A percentile compares a stretch with the other conserved stretches of the same genome.
Evolutionary conservation across 805 yeast genomes (phyloP).

Genomic region (Diddensiella transvaalensis): DNA sequence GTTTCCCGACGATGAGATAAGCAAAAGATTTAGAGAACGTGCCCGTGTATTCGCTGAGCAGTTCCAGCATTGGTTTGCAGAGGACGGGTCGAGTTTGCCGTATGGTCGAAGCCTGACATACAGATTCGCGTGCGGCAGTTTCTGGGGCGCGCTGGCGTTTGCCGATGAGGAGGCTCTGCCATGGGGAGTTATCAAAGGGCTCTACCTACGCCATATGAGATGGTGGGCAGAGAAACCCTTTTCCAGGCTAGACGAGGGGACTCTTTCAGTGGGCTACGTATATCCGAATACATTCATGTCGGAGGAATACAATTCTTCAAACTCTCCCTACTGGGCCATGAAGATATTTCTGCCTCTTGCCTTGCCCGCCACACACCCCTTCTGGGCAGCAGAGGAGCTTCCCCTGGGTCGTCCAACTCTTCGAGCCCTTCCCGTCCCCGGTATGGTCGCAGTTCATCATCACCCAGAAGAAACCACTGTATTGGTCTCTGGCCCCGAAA

Average conservation of each 20-base stretch:
- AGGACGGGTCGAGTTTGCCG: conserved; percentile 26
- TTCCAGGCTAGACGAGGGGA: conserved; percentile 20
- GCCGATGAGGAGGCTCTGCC: conserved; percentile 17
- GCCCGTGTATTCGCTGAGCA: conserved; percentile 27
- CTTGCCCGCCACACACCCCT: conserved; percentile 20
- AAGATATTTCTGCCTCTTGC: conserved; percentile 24
- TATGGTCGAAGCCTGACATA: conserved; percentile 28
- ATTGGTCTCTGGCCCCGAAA: conserved; percentile 15
- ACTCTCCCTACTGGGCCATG: conserved; percentile 29
- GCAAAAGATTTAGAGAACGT: conserved; percentile 21
- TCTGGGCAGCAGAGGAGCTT: conserved; percentile 24
- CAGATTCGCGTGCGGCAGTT: conserved; percentile 25
- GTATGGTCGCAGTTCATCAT: conserved; percentile 18
- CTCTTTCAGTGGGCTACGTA: conserved; percentile 24
- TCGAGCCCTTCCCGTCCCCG: conserved; percentile 10
- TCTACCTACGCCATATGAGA: conserved; percentile 23
- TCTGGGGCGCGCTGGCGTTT: conserved; percentile 28
- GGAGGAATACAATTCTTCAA: conserved; percentile 26
- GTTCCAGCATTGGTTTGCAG: conserved; percentile 26
- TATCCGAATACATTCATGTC: conserved; percentile 27
- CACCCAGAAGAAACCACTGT: conserved; percentile 9
- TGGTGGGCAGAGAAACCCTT: conserved; percentile 28
- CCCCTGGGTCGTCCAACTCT: conserved; percentile 3
- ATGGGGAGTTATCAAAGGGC: conserved; percentile 26
- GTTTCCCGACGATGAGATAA: conserved; percentile 22